Evolutionary conservation across 345 rosid species (phyloP), one percentile per base, ranked within the genome.

Genomic region (Camelina sativa): DNA sequence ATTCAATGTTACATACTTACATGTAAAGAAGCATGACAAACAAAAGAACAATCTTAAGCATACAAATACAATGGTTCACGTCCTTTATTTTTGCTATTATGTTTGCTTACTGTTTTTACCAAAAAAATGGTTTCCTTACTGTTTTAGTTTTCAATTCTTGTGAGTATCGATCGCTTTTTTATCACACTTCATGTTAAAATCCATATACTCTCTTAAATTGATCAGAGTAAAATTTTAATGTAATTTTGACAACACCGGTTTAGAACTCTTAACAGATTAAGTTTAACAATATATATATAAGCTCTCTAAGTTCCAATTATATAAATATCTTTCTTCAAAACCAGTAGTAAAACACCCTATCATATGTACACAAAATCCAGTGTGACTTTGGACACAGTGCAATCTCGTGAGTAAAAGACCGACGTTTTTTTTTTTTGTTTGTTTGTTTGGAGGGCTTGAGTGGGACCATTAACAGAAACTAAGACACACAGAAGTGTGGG

Each of bases 331-430:
- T 11, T 55, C 16, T 9, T 68, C 44, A 44, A 9, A 28, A 57
- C 10, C 34, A 50, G 25, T 17, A 57, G 44, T 44, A 46, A 20
- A 34, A 23, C 52, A 30, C 2, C 34, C 34, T 44, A n/a, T 8
- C 65, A 19, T 46, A 8, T 57, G 20, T 20, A 69, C 74, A 35
- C 44, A 59, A 47, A 13, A 35, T 43, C 13, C 64, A 56, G 22
- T 44, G 46, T 44, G 32, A 47, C 4, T 48, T 34, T 60, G 58
- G 37, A 71, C 17, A 28, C 28, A 28, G 67, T 35, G 17, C 69
- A 38, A 52, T 72, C 76, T 72, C 76, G 76, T 51, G 69, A 72
- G 28, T 34, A n/a, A 35, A 30, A 47, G 38, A 43, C 30, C 4
- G 57, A 60, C 40, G 51, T 59, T 46, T 20, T 0, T 0, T 44